Evolutionary conservation across 2,329 filamentous ascomycete species (phyloP), one percentile per base, ranked within the genome.

Genomic region (Neofusicoccum kwambonambiense): DNA sequence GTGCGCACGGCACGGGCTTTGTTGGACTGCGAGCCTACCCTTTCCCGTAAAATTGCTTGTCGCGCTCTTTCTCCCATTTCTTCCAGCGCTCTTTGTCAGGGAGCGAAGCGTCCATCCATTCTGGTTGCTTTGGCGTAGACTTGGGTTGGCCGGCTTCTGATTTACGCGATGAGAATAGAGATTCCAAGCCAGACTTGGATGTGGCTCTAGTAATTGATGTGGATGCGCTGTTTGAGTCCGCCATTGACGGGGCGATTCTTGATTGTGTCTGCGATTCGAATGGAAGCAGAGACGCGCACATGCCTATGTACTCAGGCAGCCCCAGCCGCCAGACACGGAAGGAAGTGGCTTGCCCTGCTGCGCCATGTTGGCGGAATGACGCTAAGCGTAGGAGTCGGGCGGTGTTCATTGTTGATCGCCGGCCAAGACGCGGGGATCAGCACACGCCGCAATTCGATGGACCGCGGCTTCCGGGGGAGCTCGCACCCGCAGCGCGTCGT

Each of bases 1-100:
- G 34, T 15, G 37, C 22, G 13, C 19, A 34, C 3, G 12, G 2
- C 12, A 3, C 19, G n/a, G 3, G 3, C 11, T 2, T 15, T 11
- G 8, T 15, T 2, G 17, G 13, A 51, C 15, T 8, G 22, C 5
- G 7, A 45, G 2, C 56, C 19, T 17, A 60, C 56, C 56, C 56
- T 37, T 19, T 60, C 2, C 56, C 56, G 31, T 60, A 47, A 15
- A 60, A 19, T 31, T 47, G 58, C 15, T 22, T 17, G 9, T 62
- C 58, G 7, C 58, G 58, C 19, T 62, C 58, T 17, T 62, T 62
- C 42, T 51, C 42, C 58, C 58, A 62, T 9, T 39, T 47, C 45
- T 51, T 62, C 42, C 44, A 62, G 12, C 58, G 17, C 8, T 41
- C 42, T 12, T 51, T 47, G 7, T 62, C 58, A 1, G 58, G 12